Conservation (phyloP, 805 yeast species). For the Candida corydali region DNA sequence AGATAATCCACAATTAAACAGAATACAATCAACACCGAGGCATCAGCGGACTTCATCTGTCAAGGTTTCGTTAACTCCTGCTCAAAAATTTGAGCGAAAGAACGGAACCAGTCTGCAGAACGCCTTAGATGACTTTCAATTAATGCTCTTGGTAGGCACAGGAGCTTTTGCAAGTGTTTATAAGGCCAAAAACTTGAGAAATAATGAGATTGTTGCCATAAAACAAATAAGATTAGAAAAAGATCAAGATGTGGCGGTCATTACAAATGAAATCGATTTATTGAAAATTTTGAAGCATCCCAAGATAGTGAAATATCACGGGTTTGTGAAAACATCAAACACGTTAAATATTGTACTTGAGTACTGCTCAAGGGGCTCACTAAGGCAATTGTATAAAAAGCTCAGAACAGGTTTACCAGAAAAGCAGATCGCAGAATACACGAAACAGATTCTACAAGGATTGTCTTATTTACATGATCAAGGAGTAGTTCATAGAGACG, state of each 20-base stretch:
- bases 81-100: constrained; percentile 45
- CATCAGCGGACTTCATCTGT: constrained; percentile 27
- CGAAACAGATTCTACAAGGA: constrained; percentile 54
- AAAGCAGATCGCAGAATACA: constrained; percentile 44
- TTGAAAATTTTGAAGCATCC: constrained; percentile 62
- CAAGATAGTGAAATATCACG: constrained; percentile 65
- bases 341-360: constrained; percentile 61
- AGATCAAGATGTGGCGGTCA: constrained; percentile 38
- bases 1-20: not conserved
- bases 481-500: constrained; percentile 80
- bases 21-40: constrained; percentile 13
- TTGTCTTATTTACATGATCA: constrained; percentile 63
- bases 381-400: constrained; percentile 47
- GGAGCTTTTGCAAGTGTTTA: constrained; percentile 93
- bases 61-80: constrained; percentile 46
- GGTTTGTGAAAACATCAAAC: constrained; percentile 53
- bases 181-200: constrained; percentile 61
- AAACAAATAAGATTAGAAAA: constrained; percentile 67
- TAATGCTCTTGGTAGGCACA: constrained; percentile 67
- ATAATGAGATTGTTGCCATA: constrained; percentile 71
- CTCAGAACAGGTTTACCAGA: constrained; percentile 55
- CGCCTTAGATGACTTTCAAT: constrained; percentile 46
- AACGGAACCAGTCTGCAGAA: constrained; percentile 34
- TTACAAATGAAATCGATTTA: constrained; percentile 66
- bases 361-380: constrained; percentile 59